Conservation (phyloP, 768 basidiomycete species). For the Lepiota subincarnata region DNA sequence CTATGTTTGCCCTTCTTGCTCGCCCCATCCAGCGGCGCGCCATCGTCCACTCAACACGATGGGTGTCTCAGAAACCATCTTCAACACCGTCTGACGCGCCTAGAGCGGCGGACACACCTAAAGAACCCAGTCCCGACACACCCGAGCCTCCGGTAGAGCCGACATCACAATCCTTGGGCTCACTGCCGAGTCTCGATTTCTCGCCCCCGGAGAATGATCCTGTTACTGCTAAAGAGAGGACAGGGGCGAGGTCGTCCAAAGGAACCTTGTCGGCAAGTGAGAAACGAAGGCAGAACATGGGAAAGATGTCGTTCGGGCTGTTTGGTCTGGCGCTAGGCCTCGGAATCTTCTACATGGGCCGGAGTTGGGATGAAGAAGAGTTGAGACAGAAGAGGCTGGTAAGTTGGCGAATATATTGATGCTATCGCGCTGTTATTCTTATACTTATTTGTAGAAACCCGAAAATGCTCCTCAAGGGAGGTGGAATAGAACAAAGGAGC, state of each 20-base stretch:
- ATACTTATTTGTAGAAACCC: conserved; percentile 35
- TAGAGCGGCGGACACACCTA: conserved; percentile 2
- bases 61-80: conserved; percentile 28
- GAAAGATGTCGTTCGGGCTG: conserved; percentile 49
- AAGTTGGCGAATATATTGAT: conserved; percentile 20
- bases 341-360: conserved; percentile 63
- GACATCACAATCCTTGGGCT: conserved; percentile 12
- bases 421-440: background rate
- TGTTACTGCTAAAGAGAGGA: conserved; percentile 40
- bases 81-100: conserved; percentile 15
- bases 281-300: conserved; percentile 53
- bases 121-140: conserved; percentile 19
- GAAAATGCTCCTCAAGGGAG: conserved; percentile 59
- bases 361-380: conserved; percentile 76
- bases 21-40: conserved; percentile 32
- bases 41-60: conserved; percentile 29
- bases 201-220: conserved; percentile 47
- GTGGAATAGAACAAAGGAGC: conserved; percentile 59
- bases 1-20: conserved; percentile 29
- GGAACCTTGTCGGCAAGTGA: conserved; percentile 79
- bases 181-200: conserved; percentile 60
- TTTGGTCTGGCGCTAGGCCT: conserved; percentile 53
- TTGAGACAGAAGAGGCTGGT: conserved; percentile 62
- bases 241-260: conserved; percentile 76
- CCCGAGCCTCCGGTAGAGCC: conserved; percentile 15